Conservation (phyloP, 2,329 filamentous ascomycete genomes). For the Botrytis aclada region DNA sequence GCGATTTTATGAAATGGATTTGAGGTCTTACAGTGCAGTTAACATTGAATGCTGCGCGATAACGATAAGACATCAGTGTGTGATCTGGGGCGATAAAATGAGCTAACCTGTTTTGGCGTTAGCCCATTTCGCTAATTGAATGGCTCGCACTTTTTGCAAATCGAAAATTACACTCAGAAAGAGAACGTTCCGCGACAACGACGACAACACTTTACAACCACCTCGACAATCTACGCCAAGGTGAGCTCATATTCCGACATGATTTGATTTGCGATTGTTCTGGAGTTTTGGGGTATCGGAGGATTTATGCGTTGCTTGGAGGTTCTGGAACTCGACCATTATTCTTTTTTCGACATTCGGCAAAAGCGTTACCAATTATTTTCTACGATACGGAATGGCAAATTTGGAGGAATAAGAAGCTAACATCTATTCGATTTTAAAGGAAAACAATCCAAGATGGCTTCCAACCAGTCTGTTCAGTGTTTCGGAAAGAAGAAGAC, state of each 20-base stretch:
- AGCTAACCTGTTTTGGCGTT: not conserved
- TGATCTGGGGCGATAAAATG: not conserved
- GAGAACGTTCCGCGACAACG: constrained; percentile 21
- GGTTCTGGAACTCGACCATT: constrained; percentile 6
- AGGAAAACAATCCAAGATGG: constrained; percentile 32
- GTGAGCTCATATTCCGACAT: constrained; percentile 13
- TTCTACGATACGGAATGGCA: not conserved
- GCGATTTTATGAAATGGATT: not conserved
- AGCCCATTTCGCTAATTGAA: constrained; percentile 19
- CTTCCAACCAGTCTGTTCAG: constrained; percentile 80
- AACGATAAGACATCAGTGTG: constrained; percentile 8
- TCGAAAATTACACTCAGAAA: constrained; percentile 14
- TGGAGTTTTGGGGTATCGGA: constrained; percentile 5
- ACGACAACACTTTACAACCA: constrained; percentile 23
- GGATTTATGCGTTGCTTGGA: not conserved
- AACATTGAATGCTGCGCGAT: constrained; percentile 4
- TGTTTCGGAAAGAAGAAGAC: constrained; percentile 99
- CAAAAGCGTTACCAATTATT: not conserved
- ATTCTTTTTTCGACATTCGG: not conserved
- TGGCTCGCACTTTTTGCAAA: constrained; percentile 21
- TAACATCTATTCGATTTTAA: constrained; percentile 10
- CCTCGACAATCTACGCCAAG: constrained; percentile 20
- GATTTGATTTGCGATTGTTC: not conserved
- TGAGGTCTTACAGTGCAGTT: not conserved
- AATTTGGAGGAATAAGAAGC: constrained; percentile 5